phyloP scores from a whole-genome alignment of 805 yeast genomes.

The Ogataea corticis region DNA sequence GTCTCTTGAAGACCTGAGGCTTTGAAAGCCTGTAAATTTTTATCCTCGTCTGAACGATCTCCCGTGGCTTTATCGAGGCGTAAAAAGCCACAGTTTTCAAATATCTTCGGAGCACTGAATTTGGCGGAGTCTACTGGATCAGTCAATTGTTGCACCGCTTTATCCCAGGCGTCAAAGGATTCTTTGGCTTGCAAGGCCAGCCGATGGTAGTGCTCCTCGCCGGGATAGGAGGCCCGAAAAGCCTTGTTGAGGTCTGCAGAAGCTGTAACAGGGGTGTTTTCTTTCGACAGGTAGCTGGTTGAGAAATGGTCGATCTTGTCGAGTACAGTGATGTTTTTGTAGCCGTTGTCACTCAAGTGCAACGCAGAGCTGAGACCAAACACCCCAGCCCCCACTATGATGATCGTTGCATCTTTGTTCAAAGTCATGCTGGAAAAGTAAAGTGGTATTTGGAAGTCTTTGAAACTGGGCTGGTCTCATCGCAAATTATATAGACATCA shows the following conservation, averaged over 20 bases:
- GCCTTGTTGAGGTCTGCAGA: conserved; percentile 40
- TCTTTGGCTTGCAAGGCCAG: conserved; percentile 25
- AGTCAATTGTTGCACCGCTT: conserved; percentile 18
- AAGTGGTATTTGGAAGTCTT: too few species aligned
- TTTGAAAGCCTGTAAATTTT: conserved; percentile 20
- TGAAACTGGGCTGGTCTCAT: too few species aligned
- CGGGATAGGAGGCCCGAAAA: conserved; percentile 38
- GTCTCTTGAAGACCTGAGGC: conserved; percentile 28
- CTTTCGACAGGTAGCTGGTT: conserved; percentile 28
- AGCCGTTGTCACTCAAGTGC: conserved; percentile 37
- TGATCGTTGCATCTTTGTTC: conserved; percentile 15
- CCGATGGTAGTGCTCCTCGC: conserved; percentile 33
- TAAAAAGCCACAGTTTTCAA: conserved; percentile 28
- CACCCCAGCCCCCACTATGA: conserved; percentile 53
- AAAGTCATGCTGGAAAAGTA: too few species aligned
- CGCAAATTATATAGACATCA: too few species aligned
- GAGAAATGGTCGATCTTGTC: conserved; percentile 34
- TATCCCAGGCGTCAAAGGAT: conserved; percentile 19
- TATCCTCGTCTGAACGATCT: conserved; percentile 22
- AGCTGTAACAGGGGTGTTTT: conserved; percentile 38
- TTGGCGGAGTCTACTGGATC: conserved; percentile 19
- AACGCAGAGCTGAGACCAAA: conserved; percentile 50
- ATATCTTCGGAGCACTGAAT: conserved; percentile 17
- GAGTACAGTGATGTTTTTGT: conserved; percentile 35
- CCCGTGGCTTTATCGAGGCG: conserved; percentile 20